Conservation (phyloP, 257 asterid genomes). For the Petunia secreta region DNA sequence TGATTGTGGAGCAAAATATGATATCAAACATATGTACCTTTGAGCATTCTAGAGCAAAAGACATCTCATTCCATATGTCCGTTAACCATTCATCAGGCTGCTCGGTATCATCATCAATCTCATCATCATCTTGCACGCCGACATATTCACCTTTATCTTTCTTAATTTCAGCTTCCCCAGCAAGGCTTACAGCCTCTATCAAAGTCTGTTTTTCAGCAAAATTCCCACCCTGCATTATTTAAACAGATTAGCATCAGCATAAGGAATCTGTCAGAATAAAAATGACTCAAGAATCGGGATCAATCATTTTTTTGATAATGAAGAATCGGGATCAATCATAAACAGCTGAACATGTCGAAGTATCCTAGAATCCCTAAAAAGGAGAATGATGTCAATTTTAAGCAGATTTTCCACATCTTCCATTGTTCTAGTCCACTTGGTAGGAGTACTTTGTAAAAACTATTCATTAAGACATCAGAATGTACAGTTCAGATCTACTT, state of each 20-base stretch:
- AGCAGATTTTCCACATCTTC: conserved; percentile 6
- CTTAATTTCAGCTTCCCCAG: conserved; percentile 20
- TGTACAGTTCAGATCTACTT: too few species aligned
- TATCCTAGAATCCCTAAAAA: background rate
- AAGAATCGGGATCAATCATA: conserved; percentile 13
- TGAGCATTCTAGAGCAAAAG: conserved; percentile 72
- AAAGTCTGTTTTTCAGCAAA: conserved; percentile 21
- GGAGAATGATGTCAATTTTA: background rate
- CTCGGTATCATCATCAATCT: conserved; percentile 49
- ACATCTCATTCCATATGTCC: conserved; percentile 88
- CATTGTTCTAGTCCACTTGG: conserved; percentile 10
- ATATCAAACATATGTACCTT: conserved; percentile 60
- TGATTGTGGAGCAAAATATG: background rate
- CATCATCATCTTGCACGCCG: conserved; percentile 61
- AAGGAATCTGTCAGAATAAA: background rate
- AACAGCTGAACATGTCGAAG: conserved; percentile 21
- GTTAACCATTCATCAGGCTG: conserved; percentile 66
- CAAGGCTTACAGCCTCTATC: conserved; percentile 24
- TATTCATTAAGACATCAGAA: too few species aligned
- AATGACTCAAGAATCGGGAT: background rate
- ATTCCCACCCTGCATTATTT: conserved; percentile 19
- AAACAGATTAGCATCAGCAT: background rate
- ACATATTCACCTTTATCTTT: conserved; percentile 62
- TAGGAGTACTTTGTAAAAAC: too few species aligned
- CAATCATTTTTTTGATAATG: conserved; percentile 19